A percentile compares a stretch with the other conserved stretches of the same genome.
Conservation (phyloP, 257 asterid genomes). For the Ilex aquifolium region DNA sequence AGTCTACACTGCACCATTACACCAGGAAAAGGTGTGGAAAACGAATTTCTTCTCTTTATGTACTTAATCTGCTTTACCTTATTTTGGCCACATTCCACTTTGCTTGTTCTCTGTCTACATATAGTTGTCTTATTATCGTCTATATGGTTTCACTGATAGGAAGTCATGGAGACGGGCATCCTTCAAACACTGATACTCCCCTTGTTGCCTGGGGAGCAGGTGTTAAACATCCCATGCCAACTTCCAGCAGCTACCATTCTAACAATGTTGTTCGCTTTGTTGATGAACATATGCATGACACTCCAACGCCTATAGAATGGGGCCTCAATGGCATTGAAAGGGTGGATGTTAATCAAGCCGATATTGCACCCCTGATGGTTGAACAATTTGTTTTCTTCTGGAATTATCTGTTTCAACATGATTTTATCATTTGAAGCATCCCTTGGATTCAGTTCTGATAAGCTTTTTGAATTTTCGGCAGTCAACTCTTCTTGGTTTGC, state of each 20-base stretch:
- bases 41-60: too few relatives aligned
- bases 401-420: constrained; percentile 6
- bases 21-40: too few relatives aligned
- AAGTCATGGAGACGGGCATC: constrained; percentile 99
- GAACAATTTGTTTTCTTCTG: constrained; percentile 23
- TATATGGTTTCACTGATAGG: constrained; percentile 36
- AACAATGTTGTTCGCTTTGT: constrained; percentile 51
- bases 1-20: too few relatives aligned
- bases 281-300: constrained; percentile 79
- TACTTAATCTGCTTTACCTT: too few relatives aligned
- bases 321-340: constrained; percentile 87
- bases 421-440: constrained; percentile 4
- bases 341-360: constrained; percentile 96
- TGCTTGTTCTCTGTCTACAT: too few relatives aligned
- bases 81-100: too few relatives aligned
- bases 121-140: background rate
- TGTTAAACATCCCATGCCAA: constrained; percentile 47
- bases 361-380: constrained; percentile 96
- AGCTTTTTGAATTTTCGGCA: constrained; percentile 31
- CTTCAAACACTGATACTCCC: constrained; percentile 91
- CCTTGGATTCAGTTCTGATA: constrained; percentile 16
- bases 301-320: constrained; percentile 92
- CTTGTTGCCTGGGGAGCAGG: constrained; percentile 99
- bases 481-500: constrained; percentile 94
- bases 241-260: constrained; percentile 36